Conservation (phyloP, 176 grass and related monocot species). For the barley (Hordeum vulgare) region MorexV3_pseudomolecules_assembly NC_058524.1:152956916-152957415, state of each 20-base stretch:
- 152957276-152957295: background rate
- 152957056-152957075: background rate
- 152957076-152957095: background rate
- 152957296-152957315: background rate
- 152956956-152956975: background rate
- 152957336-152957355: background rate
- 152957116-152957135: background rate
- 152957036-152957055: background rate
- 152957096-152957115: background rate
- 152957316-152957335: background rate
- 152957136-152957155: background rate
- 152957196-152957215: background rate
- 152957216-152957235: background rate
- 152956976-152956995: background rate
- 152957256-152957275: background rate
- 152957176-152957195: background rate
- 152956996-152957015: background rate
- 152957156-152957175: background rate
- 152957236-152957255: background rate
- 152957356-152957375: background rate
- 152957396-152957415: slow-evolving; percentile 36
- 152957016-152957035: background rate
- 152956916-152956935: background rate
- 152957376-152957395: background rate
- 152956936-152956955: background rate